Base-by-base conservation (phyloP, 2,329 filamentous ascomycete genomes). In the Xylaria sp. region DNA sequence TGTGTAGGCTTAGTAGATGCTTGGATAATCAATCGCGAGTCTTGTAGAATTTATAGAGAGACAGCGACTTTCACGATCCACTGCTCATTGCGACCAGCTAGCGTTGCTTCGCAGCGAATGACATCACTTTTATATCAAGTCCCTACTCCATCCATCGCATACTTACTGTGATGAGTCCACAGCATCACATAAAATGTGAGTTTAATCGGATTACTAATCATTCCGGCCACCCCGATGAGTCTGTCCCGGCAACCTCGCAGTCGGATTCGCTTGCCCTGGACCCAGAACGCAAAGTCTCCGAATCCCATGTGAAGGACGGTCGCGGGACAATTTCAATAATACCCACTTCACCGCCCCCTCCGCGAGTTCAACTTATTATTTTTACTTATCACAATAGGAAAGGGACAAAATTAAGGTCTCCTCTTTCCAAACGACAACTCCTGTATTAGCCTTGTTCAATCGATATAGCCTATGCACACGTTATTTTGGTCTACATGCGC, bases 201-300 rank as follows among this genome's bases (percentile, higher is more conserved):
- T 7, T 25, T 28, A 46, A 28, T 33, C 7, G 19, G n/a, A 60
- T 60, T 60, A 60, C 43, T 60, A 60, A 60, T 50, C 2, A 11
- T 42, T 12, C 38, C 33, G n/a, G 38, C 17, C 9, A 42, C 7
- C 4, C 17, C 31, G 15, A n/a, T 19, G 51, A 23, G 14, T 15
- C 42, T 49, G 2, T 17, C 19, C 14, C 14, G 42, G 42, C 23
- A 33, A 15, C 19, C 23, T 46, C 23, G 49, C 23, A 46, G 2
- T 60, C 52, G 59, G 46, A 52, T 40, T 57, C 59, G 59, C 46
- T 40, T 47, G 15, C n/a, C 15, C 7, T 37, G n/a, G 9, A 9
- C 11, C 19, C 8, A 1, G 15, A 19, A n/a, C 4, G 19, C n/a
- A 51, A 57, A 61, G 38, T 52, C 31, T 52, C 59, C 59, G 59